phyloP scores from a whole-genome alignment of 106 monocot species.

The Cymbidium sinense region DNA sequence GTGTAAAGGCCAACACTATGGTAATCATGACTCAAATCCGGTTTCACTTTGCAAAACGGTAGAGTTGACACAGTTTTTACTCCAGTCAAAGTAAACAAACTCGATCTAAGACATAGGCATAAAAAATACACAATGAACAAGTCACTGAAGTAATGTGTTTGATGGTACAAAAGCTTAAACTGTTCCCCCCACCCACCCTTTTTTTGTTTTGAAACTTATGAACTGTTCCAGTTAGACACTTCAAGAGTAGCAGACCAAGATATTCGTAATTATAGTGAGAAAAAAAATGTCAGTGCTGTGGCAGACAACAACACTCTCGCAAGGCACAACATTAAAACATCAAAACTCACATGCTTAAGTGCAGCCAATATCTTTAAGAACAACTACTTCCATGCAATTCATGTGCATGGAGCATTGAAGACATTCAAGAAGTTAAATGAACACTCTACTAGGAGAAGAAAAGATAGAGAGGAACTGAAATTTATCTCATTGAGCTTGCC shows the following conservation, averaged over 20 bases:
- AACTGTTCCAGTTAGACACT: not conserved
- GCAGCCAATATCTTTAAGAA: not conserved
- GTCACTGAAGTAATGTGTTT: not conserved
- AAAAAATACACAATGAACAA: not conserved
- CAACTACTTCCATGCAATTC: not conserved
- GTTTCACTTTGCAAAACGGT: not conserved
- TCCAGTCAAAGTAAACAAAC: not conserved
- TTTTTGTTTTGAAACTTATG: no score
- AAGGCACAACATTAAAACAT: not conserved
- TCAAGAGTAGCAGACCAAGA: not conserved
- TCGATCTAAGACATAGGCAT: not conserved
- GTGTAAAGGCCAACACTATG: not conserved
- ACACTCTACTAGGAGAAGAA: not conserved
- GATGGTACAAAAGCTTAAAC: not conserved
- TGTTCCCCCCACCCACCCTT: no score
- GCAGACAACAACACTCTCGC: not conserved
- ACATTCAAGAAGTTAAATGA: not conserved
- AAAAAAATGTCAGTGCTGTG: not conserved
- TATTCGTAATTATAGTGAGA: not conserved
- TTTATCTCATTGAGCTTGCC: conserved; percentile 10
- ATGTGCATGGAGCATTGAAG: not conserved
- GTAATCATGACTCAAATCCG: not conserved
- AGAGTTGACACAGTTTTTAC: not conserved
- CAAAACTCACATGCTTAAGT: not conserved
- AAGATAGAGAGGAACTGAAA: not conserved